Evolutionary conservation across 192 early-diverging fungal species (phyloP), one percentile per base, ranked within the genome.

Genomic region (Backusella tuberculispora): DNA sequence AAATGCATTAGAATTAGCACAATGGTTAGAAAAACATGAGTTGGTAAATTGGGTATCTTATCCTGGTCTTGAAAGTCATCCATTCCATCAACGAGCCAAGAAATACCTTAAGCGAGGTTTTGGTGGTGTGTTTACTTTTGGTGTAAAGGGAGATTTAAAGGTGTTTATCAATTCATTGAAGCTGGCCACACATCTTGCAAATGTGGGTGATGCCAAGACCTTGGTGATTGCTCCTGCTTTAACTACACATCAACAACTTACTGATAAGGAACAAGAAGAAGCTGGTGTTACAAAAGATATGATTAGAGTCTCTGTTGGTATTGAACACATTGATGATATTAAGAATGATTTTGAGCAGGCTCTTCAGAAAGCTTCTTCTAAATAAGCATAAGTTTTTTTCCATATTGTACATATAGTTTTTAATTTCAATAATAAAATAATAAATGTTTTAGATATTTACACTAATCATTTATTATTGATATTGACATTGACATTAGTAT

Each of bases 201-300:
- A 98, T 73, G 94, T 98, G 19, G 96, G 96, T 47, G 96, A 98
- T 79, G 89, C 93, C 3, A 88, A 93, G 75, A 96, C 95, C 0
- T 84, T 98, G 26, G 93, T 93, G 34, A 94, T 96, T 65, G 91
- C 95, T 64, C 93, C 96, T 5, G 85, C 92, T 17, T 78, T 87
- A 15, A 96, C 94, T 2, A 96, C 94, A 10, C 95, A 98, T 79
- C 92, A 93, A 76, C 96, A 96, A 80, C 80, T 97, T 48, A 85
- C 88, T 5, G 88, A 91, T 72, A 88, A 89, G 19, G 96, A 97
- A 83, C 94, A 95, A 77, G 26, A 78, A 13, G 78, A 88, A 2
- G 80, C 88, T 5, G 94, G 95, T 65, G 92, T 95, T 6, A 90
- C 89, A n/a, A 84, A 89, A 40, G 96, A 96, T 79, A 78, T 94